Evolutionary conservation across 108 stramenopile genomes (phyloP).

Genomic region (Nitzschia palea): DNA sequence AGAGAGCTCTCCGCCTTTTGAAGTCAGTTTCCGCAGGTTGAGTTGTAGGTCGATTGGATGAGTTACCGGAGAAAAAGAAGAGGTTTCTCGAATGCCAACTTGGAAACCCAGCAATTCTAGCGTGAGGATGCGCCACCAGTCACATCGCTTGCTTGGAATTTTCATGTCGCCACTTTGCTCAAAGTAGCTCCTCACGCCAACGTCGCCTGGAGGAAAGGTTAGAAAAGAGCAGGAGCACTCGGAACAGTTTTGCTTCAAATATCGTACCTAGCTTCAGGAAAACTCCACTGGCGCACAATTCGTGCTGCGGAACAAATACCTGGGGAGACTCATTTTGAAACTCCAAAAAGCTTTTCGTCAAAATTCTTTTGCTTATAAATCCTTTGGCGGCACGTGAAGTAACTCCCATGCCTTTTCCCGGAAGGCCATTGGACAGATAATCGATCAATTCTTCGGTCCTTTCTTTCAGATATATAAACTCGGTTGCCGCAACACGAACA

Average conservation of each 20-base stretch:
- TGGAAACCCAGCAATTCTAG: slow-evolving; percentile 26
- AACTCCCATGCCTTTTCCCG: slow-evolving; percentile 75
- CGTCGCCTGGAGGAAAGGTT: slow-evolving; percentile 38
- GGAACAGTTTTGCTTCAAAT: not conserved
- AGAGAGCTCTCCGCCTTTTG: slow-evolving; percentile 27
- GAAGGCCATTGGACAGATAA: slow-evolving; percentile 74
- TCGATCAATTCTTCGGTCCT: slow-evolving; percentile 67
- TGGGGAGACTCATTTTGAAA: slow-evolving; percentile 48
- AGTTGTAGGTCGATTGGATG: slow-evolving; percentile 46
- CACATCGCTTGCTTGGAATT: not conserved
- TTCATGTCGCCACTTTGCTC: slow-evolving; percentile 12
- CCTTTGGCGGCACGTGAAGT: slow-evolving; percentile 70
- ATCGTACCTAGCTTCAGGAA: slow-evolving; percentile 28
- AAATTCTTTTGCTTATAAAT: slow-evolving; percentile 60
- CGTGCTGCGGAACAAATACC: slow-evolving; percentile 50
- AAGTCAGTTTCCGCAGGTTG: slow-evolving; percentile 44
- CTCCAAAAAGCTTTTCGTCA: slow-evolving; percentile 57
- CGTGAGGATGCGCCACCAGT: slow-evolving; percentile 41
- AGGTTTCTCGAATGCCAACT: slow-evolving; percentile 4
- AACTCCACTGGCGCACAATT: slow-evolving; percentile 20
- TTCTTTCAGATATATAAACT: slow-evolving; percentile 53
- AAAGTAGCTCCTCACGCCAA: slow-evolving; percentile 62
- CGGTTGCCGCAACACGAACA: slow-evolving; percentile 40
- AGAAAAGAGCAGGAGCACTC: not conserved
- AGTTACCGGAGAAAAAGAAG: slow-evolving; percentile 14